Percentiles rank a stretch among this genome's conserved stretches.
Conservation (phyloP, 108 stramenopile species). For the Hondaea fermentalgiana region DNA sequence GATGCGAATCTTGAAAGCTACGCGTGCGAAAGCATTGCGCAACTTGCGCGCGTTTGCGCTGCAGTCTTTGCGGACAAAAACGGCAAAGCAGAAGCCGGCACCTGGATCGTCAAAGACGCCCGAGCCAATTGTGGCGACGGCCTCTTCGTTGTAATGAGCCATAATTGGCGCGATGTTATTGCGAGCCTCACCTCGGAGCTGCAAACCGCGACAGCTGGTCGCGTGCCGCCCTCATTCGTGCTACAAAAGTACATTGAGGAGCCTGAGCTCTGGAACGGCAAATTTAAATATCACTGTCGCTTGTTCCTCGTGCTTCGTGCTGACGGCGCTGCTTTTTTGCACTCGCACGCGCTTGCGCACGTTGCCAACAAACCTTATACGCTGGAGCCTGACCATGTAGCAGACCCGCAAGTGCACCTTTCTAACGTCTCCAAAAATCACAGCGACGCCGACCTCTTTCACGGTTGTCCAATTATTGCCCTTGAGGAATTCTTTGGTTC, state of each 20-base stretch:
- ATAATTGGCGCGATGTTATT: background rate
- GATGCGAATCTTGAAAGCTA: background rate
- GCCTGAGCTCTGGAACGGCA: background rate
- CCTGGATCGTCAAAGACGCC: conserved; percentile 9
- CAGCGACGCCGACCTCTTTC: background rate
- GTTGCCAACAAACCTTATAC: background rate
- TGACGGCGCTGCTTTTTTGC: background rate
- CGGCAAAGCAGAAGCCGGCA: background rate
- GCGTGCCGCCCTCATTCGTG: background rate
- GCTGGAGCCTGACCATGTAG: background rate
- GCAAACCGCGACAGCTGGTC: background rate
- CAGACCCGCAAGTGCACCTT: background rate
- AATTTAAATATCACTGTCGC: background rate
- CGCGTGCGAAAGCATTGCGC: background rate
- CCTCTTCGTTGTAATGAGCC: background rate
- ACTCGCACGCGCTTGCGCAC: background rate
- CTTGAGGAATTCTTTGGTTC: background rate
- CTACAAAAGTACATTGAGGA: background rate
- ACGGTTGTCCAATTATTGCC: background rate
- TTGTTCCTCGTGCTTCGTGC: background rate
- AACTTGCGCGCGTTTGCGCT: background rate
- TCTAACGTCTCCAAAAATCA: conserved; percentile 3
- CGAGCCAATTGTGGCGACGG: background rate
- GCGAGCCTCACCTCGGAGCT: background rate
- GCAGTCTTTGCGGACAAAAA: background rate